Evolutionary conservation across 768 basidiomycete genomes (phyloP), one percentile per base, ranked within the genome.

Genomic region (Epithele typhae): DNA sequence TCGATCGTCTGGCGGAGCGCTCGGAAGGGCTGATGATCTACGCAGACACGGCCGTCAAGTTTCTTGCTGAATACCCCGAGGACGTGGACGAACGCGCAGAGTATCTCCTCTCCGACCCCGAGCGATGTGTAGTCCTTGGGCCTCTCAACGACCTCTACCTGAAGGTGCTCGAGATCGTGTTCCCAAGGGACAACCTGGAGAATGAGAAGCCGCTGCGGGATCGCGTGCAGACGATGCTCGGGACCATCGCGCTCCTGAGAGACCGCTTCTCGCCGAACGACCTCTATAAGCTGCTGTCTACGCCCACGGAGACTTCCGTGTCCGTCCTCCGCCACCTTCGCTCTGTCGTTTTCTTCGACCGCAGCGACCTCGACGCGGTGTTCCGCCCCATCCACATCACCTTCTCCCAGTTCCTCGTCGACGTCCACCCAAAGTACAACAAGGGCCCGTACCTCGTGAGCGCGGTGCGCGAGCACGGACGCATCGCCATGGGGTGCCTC

Each of bases 371-470:
- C 34, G 25, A 37, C 11, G 35, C 22, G 22, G 14, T 9, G 36
- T 27, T 46, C 22, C 25, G 25, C 1, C 37, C 37, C 12, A 39
- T 46, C 17, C 45, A 46, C 15, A 14, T 38, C 9, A 39, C 25
- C 14, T 40, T 46, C 30, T 21, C 25, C 8, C n/a, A 38, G 11
- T 46, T 46, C 38, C 37, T 46, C 17, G 19, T 40, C 15, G 45
- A 46, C n/a, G n/a, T n/a, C n/a, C n/a, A n/a, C n/a, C n/a, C n/a
- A n/a, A n/a, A n/a, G n/a, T n/a, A n/a, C n/a, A n/a, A n/a, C n/a
- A n/a, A n/a, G n/a, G n/a, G n/a, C n/a, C n/a, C n/a, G n/a, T n/a
- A n/a, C n/a, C n/a, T n/a, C n/a, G n/a, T n/a, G n/a, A n/a, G n/a
- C n/a, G n/a, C n/a, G n/a, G n/a, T n/a, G n/a, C n/a, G n/a, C n/a